phyloP scores from a whole-genome alignment of 208 protist species.

The Leishmania mexicana region DNA sequence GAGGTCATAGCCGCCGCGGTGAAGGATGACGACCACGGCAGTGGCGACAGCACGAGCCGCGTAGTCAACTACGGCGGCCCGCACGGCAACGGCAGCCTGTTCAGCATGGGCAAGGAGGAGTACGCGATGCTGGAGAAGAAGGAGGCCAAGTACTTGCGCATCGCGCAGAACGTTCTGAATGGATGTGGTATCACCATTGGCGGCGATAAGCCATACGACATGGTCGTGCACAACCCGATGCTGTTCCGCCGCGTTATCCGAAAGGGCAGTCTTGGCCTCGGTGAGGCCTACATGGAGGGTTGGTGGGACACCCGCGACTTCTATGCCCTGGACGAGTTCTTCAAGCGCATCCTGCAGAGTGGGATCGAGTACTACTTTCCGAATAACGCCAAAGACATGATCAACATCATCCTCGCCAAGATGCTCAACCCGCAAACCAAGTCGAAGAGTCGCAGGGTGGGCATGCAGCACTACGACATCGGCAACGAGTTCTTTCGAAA shows the following conservation, averaged over 20 bases:
- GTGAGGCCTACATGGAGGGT: slow-evolving; percentile 63
- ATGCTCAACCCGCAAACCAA: slow-evolving; percentile 63
- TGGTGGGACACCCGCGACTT: slow-evolving; percentile 71
- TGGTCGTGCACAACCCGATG: slow-evolving; percentile 51
- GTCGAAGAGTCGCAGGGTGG: slow-evolving; percentile 51
- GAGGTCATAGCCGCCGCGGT: neutral
- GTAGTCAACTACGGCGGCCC: slow-evolving; percentile 14
- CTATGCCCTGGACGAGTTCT: slow-evolving; percentile 49
- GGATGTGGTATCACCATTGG: slow-evolving; percentile 40
- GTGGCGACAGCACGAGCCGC: neutral
- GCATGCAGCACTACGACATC: slow-evolving; percentile 74
- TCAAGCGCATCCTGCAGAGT: slow-evolving; percentile 38
- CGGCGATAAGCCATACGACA: slow-evolving; percentile 44
- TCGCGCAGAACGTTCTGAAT: slow-evolving; percentile 50
- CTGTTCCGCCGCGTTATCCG: slow-evolving; percentile 46
- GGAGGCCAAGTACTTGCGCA: slow-evolving; percentile 37
- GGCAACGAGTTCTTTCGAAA: slow-evolving; percentile 74
- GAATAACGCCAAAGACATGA: slow-evolving; percentile 59
- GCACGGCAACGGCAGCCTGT: slow-evolving; percentile 42
- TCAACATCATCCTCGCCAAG: slow-evolving; percentile 47
- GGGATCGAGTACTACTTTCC: slow-evolving; percentile 65
- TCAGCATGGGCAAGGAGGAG: slow-evolving; percentile 20
- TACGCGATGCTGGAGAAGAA: slow-evolving; percentile 31
- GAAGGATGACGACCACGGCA: neutral
- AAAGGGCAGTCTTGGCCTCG: slow-evolving; percentile 57